A percentile compares a stretch with the other conserved stretches of the same genome.
Conservation (phyloP, 345 rosid species). For the Noccaea bulbosa region DNA sequence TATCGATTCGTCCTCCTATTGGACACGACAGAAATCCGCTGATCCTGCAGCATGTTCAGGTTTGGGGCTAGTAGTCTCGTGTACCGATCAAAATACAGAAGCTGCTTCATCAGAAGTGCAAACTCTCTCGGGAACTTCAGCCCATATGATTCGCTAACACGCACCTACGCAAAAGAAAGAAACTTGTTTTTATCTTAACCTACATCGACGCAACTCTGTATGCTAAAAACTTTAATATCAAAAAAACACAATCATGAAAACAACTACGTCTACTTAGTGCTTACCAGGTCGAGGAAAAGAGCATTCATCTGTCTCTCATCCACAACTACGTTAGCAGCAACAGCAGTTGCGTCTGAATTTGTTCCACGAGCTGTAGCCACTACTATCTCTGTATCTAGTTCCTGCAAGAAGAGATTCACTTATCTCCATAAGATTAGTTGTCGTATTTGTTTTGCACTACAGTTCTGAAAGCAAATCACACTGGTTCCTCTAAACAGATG, state of each 20-base stretch:
- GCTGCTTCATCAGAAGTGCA: conserved; percentile 98
- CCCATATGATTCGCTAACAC: conserved; percentile 89
- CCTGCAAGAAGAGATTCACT: conserved; percentile 53
- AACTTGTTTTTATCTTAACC: conserved; percentile 1
- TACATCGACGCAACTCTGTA: background rate
- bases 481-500: conserved; percentile 24
- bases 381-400: conserved; percentile 82
- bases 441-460: background rate
- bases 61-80: conserved; percentile 88
- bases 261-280: conserved; percentile 6
- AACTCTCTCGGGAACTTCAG: conserved; percentile 88
- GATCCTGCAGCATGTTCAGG: conserved; percentile 97
- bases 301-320: conserved; percentile 99
- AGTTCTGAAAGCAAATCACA: conserved; percentile 1
- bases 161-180: conserved; percentile 54
- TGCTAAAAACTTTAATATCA: conserved; percentile 7
- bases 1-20: conserved; percentile 58
- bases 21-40: conserved; percentile 79
- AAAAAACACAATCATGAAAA: conserved; percentile 26
- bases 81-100: conserved; percentile 91
- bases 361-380: conserved; percentile 84
- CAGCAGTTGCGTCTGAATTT: conserved; percentile 68
- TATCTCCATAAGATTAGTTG: conserved; percentile 27
- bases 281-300: conserved; percentile 93
- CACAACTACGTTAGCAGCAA: conserved; percentile 82